Conservation (phyloP, 345 rosid genomes). For the Reutealis trisperma region DNA sequence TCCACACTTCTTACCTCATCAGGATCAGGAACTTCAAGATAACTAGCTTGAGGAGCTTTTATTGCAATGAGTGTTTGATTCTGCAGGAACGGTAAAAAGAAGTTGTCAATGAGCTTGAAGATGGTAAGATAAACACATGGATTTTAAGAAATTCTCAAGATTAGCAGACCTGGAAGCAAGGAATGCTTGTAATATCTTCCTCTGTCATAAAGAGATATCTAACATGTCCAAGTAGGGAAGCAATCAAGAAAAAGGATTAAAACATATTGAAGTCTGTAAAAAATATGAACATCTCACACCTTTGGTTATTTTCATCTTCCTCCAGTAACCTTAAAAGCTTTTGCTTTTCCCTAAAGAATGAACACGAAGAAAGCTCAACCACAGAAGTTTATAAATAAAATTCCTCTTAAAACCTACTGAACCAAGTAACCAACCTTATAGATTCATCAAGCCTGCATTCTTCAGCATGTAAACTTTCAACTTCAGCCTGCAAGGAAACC, state of each 20-base stretch:
- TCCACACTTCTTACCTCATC: constrained; percentile 47
- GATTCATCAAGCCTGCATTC: constrained; percentile 57
- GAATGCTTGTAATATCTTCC: constrained; percentile 59
- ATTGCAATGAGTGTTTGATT: constrained; percentile 60
- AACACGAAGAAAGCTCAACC: constrained; percentile 26
- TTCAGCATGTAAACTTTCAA: constrained; percentile 46
- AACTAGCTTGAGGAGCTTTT: constrained; percentile 72
- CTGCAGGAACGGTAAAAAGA: constrained; percentile 34
- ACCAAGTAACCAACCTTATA: constrained; percentile 53
- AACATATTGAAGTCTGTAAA: not conserved
- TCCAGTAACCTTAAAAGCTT: constrained; percentile 51
- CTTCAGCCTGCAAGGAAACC: constrained; percentile 50
- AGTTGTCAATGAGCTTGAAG: not conserved
- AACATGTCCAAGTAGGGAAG: constrained; percentile 15
- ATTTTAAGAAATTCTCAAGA: constrained; percentile 11
- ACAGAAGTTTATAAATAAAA: constrained; percentile 8
- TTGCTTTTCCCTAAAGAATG: constrained; percentile 52
- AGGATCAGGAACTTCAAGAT: constrained; percentile 76
- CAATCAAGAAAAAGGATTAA: constrained; percentile 5
- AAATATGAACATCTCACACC: constrained; percentile 26
- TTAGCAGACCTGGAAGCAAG: constrained; percentile 59
- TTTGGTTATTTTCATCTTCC: constrained; percentile 49
- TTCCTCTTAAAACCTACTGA: constrained; percentile 9
- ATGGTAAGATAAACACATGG: constrained; percentile 1
- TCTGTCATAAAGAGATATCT: constrained; percentile 65